Base-by-base conservation (phyloP, 2,329 filamentous ascomycete species). In the Zymoseptoria pseudotritici region DNA sequence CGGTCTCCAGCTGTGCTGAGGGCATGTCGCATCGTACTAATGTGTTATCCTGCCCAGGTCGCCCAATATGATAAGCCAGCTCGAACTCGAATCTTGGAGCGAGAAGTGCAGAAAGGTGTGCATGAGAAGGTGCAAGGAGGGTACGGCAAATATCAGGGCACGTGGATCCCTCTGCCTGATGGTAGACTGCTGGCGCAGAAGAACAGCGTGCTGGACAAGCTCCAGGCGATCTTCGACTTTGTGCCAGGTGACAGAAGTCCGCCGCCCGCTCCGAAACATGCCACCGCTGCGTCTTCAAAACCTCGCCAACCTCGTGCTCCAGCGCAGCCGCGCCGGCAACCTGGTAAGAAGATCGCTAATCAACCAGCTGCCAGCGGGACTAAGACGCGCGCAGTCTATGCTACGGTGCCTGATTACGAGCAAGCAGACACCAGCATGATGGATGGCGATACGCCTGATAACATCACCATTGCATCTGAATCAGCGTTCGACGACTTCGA, bases 121-220 rank as follows among this genome's bases (percentile, higher is more conserved):
- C 94, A 99, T 73, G 94, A 97, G 78, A 99, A 99, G 78, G 92
- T 99, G 5, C 94, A 99, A 73, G 94, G 93, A 65, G 94, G 94
- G 17, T 97, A 97, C 75, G 94, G 94, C 70, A 97, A 97, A 84
- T 99, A 97, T 69, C 94, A 99, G 79, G 92, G 94, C 70, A 99
- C 94, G 55, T 99, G 94, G 92, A 94, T 99, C 55, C 94, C 94
- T 7, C 83, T 99, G 7, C 82, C 86, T 13, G 85, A 90, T 64
- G 94, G 91, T 59, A 85, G 91, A 67, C 78, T 84, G 63, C 85
- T 99, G 36, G 94, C 94, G 42, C 86, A 89, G 67, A 88, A 92
- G 67, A 96, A 97, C 74, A 89, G 89, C 65, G 83, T 96, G 56
- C 86, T 91, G 67, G 88, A 95, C 50, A 90, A 91, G 69, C 81